These are phyloP conservation scores for Phytophthora hybrid DNA, from an alignment of 352 stramenopile species.

Conservation along the genomic window DNA sequence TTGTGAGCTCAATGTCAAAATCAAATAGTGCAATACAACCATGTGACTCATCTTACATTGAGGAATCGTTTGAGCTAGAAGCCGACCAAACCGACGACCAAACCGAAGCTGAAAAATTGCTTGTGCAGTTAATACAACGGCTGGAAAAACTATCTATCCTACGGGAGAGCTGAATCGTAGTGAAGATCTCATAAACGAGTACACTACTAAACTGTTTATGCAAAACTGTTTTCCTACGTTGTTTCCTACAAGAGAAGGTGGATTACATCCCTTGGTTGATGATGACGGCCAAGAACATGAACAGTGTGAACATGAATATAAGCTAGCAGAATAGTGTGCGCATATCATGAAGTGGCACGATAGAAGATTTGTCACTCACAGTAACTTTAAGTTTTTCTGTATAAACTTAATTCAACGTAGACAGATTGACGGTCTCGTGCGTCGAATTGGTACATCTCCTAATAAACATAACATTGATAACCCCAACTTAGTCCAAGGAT, in stretches of 20 bases:
- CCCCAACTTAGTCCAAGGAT: neutral
- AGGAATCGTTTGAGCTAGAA: constrained; percentile 4
- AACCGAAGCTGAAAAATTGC: neutral
- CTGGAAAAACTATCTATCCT: neutral
- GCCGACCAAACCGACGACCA: neutral
- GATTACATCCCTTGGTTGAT: constrained; percentile 1
- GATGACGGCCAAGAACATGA: constrained; percentile 2
- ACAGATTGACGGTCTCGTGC: constrained; percentile 31
- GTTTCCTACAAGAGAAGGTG: constrained; percentile 28
- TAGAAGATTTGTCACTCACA: constrained; percentile 8
- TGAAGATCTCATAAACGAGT: constrained; percentile 23
- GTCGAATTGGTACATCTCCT: neutral
- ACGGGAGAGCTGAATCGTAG: neutral
- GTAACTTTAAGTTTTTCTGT: constrained; percentile 44
- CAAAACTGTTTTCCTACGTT: constrained; percentile 35
- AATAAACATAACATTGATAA: neutral
- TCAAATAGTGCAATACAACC: neutral
- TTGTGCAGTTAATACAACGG: neutral
- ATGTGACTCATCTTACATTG: neutral
- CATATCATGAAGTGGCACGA: constrained; percentile 34
- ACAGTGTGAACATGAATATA: constrained; percentile 13
- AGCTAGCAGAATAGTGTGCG: constrained; percentile 19
- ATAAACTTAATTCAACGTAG: constrained; percentile 33
- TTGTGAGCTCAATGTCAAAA: too few relatives aligned
- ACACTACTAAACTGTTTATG: constrained; percentile 24